Conservation (phyloP, 2,329 filamentous ascomycete species). For the Parasarocladium wereldwijsianum region DNA sequence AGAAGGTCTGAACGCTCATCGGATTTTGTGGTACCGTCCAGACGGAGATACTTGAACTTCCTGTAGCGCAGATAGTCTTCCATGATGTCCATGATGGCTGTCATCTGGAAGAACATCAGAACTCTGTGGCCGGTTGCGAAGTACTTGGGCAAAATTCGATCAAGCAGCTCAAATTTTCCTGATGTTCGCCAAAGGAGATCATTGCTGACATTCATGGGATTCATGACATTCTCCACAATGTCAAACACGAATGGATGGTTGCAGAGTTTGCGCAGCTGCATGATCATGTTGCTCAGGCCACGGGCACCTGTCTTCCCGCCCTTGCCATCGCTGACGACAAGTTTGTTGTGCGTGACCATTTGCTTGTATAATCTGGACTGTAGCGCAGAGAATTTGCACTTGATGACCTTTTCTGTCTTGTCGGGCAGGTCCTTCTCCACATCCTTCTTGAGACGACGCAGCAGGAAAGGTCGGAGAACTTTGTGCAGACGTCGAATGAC, state of each 20-base stretch:
- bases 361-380: conserved; percentile 94
- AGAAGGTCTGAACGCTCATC: conserved; percentile 91
- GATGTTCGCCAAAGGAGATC: conserved; percentile 90
- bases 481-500: conserved; percentile 98
- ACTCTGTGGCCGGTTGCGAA: conserved; percentile 82
- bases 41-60: conserved; percentile 71
- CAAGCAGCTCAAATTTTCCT: conserved; percentile 92
- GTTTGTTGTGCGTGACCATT: conserved; percentile 87
- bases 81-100: conserved; percentile 99
- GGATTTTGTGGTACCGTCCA: conserved; percentile 94
- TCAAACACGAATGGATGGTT: conserved; percentile 99
- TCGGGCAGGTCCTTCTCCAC: conserved; percentile 97
- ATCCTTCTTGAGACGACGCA: conserved; percentile 97
- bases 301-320: conserved; percentile 88
- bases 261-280: conserved; percentile 97
- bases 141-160: conserved; percentile 88
- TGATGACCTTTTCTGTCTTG: conserved; percentile 98
- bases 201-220: conserved; percentile 75
- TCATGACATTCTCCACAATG: conserved; percentile 96
- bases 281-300: conserved; percentile 98
- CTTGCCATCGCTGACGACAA: conserved; percentile 89
- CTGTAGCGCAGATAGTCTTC: conserved; percentile 87
- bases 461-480: conserved; percentile 89
- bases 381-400: conserved; percentile 93
- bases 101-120: conserved; percentile 99